These are phyloP conservation scores for Phlebiopsis gigantea DNA, from an alignment of 768 basidiomycete species.

Conservation along the genomic window DNA sequence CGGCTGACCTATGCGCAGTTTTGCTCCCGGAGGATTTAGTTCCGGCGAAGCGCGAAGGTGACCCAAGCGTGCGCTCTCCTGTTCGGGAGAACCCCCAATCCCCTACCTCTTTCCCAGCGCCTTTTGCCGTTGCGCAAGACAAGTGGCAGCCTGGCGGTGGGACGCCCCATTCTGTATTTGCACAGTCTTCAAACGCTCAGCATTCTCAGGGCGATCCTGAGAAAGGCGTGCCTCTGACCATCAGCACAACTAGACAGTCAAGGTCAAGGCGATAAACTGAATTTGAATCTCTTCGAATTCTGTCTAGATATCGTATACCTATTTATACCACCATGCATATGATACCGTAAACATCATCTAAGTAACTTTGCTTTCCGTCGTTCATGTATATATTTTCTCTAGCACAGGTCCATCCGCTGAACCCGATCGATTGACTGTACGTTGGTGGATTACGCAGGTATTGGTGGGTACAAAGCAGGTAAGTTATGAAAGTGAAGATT, in stretches of 20 bases:
- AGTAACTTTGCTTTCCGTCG: not conserved
- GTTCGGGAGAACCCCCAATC: not conserved
- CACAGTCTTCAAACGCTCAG: not conserved
- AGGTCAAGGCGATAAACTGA: not conserved
- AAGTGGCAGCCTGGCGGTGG: not conserved
- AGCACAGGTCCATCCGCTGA: too few relatives aligned
- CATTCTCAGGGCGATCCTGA: not conserved
- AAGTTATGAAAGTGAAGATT: too few relatives aligned
- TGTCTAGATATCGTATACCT: not conserved
- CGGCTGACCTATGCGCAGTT: constrained; percentile 4
- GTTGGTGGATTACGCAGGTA: too few relatives aligned
- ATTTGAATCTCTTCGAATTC: not conserved
- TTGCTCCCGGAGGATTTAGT: constrained; percentile 17
- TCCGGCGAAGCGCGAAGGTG: not conserved
- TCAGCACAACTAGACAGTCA: not conserved
- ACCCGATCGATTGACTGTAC: too few relatives aligned
- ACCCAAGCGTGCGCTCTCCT: not conserved
- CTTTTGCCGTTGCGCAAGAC: not conserved
- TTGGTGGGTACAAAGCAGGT: too few relatives aligned
- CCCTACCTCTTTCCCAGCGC: not conserved
- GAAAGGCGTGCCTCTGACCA: not conserved
- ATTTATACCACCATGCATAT: not conserved
- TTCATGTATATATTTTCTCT: not conserved
- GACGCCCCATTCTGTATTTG: not conserved
- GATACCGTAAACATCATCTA: not conserved